A percentile compares a stretch with the other conserved stretches of the same genome.
phyloP scores from a whole-genome alignment of 2,329 filamentous ascomycete genomes.

The Fusarium sp. region DNA sequence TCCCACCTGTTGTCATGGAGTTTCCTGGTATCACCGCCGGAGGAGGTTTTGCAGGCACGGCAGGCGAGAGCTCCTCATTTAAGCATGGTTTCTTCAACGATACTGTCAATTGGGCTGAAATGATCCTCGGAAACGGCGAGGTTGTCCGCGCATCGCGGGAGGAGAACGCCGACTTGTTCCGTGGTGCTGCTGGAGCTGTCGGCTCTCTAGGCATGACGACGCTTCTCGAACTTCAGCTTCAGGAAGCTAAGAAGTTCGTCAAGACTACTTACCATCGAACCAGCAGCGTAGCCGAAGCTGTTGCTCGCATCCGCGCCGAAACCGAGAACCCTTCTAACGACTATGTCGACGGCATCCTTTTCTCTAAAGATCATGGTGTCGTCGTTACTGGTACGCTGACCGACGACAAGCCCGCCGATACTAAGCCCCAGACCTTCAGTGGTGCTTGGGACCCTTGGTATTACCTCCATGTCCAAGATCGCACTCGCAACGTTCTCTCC shows the following conservation, averaged over 20 bases:
- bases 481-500: slow-evolving; percentile 50
- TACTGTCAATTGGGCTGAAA: slow-evolving; percentile 72
- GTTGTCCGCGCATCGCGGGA: slow-evolving; percentile 66
- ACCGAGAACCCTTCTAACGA: slow-evolving; percentile 61
- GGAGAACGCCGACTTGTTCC: slow-evolving; percentile 71
- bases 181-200: slow-evolving; percentile 74
- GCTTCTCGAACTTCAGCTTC: slow-evolving; percentile 71
- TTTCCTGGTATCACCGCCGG: slow-evolving; percentile 79
- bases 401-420: slow-evolving; percentile 57
- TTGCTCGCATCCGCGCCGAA: slow-evolving; percentile 60
- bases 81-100: slow-evolving; percentile 75
- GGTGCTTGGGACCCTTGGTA: slow-evolving; percentile 79
- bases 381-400: slow-evolving; percentile 72
- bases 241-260: slow-evolving; percentile 68
- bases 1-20: slow-evolving; percentile 78
- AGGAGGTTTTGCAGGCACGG: slow-evolving; percentile 74
- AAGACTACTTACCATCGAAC: slow-evolving; percentile 68
- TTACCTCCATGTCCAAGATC: slow-evolving; percentile 73
- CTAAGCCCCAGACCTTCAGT: slow-evolving; percentile 65
- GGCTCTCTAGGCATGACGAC: slow-evolving; percentile 76
- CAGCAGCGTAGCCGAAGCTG: slow-evolving; percentile 55
- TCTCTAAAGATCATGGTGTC: slow-evolving; percentile 66
- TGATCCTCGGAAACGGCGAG: slow-evolving; percentile 73
- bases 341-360: slow-evolving; percentile 78
- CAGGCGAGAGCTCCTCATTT: slow-evolving; percentile 77